Conservation (phyloP, 2,329 filamentous ascomycete species). For the Endothia cerciana region DNA sequence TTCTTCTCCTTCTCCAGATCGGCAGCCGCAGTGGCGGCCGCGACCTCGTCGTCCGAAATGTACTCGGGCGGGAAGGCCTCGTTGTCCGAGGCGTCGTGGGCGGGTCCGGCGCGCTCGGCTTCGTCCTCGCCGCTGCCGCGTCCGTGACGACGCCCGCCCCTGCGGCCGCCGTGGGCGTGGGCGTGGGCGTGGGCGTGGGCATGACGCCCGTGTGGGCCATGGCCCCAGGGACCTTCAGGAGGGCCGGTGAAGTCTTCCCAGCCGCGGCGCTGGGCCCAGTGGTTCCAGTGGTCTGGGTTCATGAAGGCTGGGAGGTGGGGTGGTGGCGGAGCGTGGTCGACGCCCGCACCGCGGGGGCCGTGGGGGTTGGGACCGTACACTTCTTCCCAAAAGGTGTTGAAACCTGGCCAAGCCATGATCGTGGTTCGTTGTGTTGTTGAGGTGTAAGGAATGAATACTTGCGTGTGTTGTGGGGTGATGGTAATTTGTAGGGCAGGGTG, state of each 20-base stretch:
- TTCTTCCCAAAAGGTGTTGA: slow-evolving; percentile 20
- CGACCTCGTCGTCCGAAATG: slow-evolving; percentile 27
- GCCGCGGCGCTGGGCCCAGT: slow-evolving; percentile 21
- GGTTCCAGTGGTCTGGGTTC: slow-evolving; percentile 27
- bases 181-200: slow-evolving; percentile 11
- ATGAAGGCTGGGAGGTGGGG: slow-evolving; percentile 12
- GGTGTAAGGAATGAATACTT: slow-evolving; percentile 8
- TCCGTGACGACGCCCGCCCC: slow-evolving; percentile 11
- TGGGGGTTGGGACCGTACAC: slow-evolving; percentile 3
- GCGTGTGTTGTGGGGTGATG: background rate
- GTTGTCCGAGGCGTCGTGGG: slow-evolving; percentile 14
- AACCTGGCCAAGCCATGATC: slow-evolving; percentile 28
- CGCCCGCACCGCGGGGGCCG: slow-evolving; percentile 17
- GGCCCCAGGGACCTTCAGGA: slow-evolving; percentile 8
- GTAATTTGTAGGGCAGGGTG: background rate
- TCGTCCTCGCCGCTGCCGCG: slow-evolving; percentile 7
- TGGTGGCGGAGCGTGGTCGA: slow-evolving; percentile 23
- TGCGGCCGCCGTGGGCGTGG: background rate
- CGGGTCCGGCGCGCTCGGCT: background rate
- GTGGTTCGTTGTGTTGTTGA: slow-evolving; percentile 13
- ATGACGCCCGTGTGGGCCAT: slow-evolving; percentile 19
- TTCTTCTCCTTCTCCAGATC: slow-evolving; percentile 12
- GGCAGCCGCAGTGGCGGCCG: slow-evolving; percentile 22
- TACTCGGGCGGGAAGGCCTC: slow-evolving; percentile 27
- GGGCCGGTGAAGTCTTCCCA: slow-evolving; percentile 23